A percentile compares a stretch with the other conserved stretches of the same genome.
Conservation (phyloP, 129 eudicot species). For the Ambrosia artemisiifolia region DNA sequence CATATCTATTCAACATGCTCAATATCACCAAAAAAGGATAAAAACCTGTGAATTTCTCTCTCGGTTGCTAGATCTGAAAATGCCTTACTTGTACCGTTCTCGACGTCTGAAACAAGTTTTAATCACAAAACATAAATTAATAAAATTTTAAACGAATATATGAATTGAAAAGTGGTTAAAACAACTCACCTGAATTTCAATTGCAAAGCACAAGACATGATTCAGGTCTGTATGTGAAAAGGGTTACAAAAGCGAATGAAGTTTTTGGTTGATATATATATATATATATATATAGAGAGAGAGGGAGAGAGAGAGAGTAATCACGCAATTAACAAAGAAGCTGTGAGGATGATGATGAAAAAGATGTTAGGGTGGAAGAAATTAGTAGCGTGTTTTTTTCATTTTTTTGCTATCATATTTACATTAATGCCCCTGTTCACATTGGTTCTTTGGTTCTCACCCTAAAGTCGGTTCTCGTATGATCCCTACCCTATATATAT, state of each 20-base stretch:
- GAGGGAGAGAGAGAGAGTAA: not conserved
- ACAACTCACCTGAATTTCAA: constrained; percentile 36
- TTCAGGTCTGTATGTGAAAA: not conserved
- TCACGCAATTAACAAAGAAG: constrained; percentile 26
- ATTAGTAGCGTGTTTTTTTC: too few relatives aligned
- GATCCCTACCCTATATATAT: too few relatives aligned
- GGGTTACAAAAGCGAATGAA: constrained; percentile 16
- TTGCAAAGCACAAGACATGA: constrained; percentile 6
- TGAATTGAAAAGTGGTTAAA: constrained; percentile 8
- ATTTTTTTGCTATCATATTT: too few relatives aligned
- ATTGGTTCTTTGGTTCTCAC: too few relatives aligned
- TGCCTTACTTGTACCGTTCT: constrained; percentile 74
- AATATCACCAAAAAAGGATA: constrained; percentile 89
- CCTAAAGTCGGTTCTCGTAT: too few relatives aligned
- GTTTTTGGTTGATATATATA: constrained; percentile 17
- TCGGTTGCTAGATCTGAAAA: constrained; percentile 98
- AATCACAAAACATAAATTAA: not conserved
- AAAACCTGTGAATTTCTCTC: constrained; percentile 92
- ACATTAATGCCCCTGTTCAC: too few relatives aligned
- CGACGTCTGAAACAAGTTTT: constrained; percentile 25
- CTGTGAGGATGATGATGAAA: constrained; percentile 14
- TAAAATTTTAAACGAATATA: not conserved
- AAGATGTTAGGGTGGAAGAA: too few relatives aligned
- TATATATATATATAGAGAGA: constrained; percentile 1
- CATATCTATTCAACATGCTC: constrained; percentile 43